Base-by-base conservation (phyloP, 1,284 basidiomycete species). In the Veloboletus limbatus region DNA sequence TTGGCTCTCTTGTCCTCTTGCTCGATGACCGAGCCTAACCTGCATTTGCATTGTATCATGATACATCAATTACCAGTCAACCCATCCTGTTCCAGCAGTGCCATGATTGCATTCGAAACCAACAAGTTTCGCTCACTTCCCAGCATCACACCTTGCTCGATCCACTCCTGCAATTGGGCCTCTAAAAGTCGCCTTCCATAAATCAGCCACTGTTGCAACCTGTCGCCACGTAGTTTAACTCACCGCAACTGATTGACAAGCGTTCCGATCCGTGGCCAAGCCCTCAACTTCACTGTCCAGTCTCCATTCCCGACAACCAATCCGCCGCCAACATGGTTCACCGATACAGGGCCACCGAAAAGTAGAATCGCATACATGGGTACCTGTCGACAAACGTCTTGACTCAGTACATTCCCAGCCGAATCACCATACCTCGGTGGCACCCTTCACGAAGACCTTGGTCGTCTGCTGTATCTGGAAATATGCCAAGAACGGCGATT, bases 191-290 rank as follows among this genome's bases (percentile, higher is more conserved):
- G 78, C 36, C 82, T 84, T 42, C 32, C 45, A 31, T 34, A 20
- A 20, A 25, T 11, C 28, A 8, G 45, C 40, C 8, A 47, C 16
- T 40, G 33, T 2, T 27, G 10, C 8, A 28, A 11, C 11, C 6
- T 8, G 34, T 24, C 7, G 30, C 21, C 7, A 43, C 10, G 36
- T 18, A 18, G n/a, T n/a, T n/a, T 32, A 37, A 54, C 45, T 43
- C 43, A 85, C 84, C 93, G 75, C n/a, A 97, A 69, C 58, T 94
- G 92, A 54, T 94, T 94, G 31, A 92, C 89, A 22, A 97, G 74
- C 8, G 94, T 84, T 1, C 91, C 94, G 35, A 97, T 96, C 6
- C 93, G 77, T 14, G 92, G 88, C 76, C 83, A 89, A 0, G 92
- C 91, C 47, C 79, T 81, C 55, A 97, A 63, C 59, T 79, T 84